Evolutionary conservation across 2,329 filamentous ascomycete species (phyloP), one percentile per base, ranked within the genome.

Genomic region (Shiraia bambusicola): DNA sequence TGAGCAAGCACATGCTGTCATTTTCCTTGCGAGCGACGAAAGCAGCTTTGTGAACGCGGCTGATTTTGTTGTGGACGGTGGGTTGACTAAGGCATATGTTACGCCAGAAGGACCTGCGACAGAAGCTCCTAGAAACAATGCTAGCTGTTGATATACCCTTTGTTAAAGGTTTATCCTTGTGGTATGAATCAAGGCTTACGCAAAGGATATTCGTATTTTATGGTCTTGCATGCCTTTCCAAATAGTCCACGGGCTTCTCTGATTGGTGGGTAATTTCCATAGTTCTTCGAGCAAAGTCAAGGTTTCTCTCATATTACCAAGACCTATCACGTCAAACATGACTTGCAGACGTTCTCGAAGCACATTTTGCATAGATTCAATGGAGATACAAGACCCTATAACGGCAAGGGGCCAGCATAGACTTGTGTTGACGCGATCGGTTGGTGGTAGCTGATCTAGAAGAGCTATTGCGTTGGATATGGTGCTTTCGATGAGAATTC

Each of bases 41-140:
- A 83, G 85, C 62, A 88, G 86, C 75, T 95, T 94, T 59, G 87
- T 95, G 61, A 95, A 93, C 53, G 90, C 87, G 9, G 86, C 82
- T 45, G 93, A 97, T 66, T 95, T 97, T 72, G 86, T 95, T 4
- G 91, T 97, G 16, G 93, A 98, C 61, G 93, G 93, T 44, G 92
- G 92, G 45, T 88, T 98, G 88, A 92, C 84, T 60, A 95, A 87
- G 78, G 78, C 90, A 31, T 97, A 96, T 69, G 79, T 82, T 32
- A 84, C 81, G 12, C 76, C 79, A n/a, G 77, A 83, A 52, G 81
- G 80, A 10, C 76, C 78, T 2, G 68, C 80, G 1, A 72, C 77
- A 9, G 62, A 71, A 51, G 70, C 78, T 4, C 81, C 81, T 6
- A 67, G 71, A 64, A 80, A 79, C 67, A 65, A 72, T 41, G 72